phyloP scores from a whole-genome alignment of 2,329 filamentous ascomycete species.

The Blastomyces parvus region DNA sequence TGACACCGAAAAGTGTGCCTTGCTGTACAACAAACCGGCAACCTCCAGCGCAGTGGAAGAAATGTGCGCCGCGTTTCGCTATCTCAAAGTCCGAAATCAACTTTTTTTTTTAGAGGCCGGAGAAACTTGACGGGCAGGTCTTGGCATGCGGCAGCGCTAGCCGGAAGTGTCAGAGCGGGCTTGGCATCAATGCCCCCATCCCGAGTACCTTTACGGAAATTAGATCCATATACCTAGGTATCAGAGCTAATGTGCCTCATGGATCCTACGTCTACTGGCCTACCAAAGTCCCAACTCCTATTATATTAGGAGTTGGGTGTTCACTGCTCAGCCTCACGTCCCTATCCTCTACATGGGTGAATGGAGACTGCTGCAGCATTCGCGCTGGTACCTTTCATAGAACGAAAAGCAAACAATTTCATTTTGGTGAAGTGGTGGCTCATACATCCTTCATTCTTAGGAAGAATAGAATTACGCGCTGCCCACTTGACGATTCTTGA shows the following conservation, averaged over 20 bases:
- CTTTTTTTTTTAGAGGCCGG: neutral
- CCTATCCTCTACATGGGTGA: constrained; percentile 14
- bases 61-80: neutral
- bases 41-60: neutral
- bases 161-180: neutral
- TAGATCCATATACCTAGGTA: too few species aligned
- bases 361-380: constrained; percentile 7
- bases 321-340: too few species aligned
- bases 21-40: neutral
- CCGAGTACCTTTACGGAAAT: too few species aligned
- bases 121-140: neutral
- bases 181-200: neutral
- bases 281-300: too few species aligned
- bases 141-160: neutral
- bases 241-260: too few species aligned
- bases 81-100: neutral
- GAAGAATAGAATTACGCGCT: constrained; percentile 11
- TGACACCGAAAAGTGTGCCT: neutral
- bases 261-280: too few species aligned
- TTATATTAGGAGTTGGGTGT: too few species aligned
- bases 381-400: constrained; percentile 10
- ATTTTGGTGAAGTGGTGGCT: constrained; percentile 17
- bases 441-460: constrained; percentile 15
- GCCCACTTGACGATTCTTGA: constrained; percentile 16
- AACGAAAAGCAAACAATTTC: constrained; percentile 3